These are phyloP conservation scores for Aspergillus fijiensis DNA, from an alignment of 2,329 filamentous ascomycete genomes.

Conservation along the genomic window DNA sequence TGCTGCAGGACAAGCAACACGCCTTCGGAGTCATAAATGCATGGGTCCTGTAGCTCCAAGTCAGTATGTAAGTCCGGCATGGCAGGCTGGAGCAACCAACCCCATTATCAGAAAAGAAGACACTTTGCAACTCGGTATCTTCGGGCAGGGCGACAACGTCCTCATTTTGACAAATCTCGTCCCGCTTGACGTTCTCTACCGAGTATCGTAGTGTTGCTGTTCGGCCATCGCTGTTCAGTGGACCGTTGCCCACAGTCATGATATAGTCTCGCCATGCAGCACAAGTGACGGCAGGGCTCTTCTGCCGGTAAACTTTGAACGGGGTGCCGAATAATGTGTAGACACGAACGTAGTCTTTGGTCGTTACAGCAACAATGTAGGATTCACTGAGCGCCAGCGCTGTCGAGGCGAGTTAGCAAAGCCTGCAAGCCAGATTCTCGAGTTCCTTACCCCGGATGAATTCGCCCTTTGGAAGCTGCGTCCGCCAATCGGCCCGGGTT, in stretches of 20 bases:
- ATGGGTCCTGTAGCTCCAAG: slow-evolving; percentile 67
- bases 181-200: slow-evolving; percentile 89
- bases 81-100: slow-evolving; percentile 49
- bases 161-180: slow-evolving; percentile 92
- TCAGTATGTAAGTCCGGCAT: slow-evolving; percentile 7
- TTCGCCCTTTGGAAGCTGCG: slow-evolving; percentile 82
- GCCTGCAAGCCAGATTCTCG: background rate
- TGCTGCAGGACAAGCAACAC: slow-evolving; percentile 84
- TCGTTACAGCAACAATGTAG: slow-evolving; percentile 86
- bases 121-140: slow-evolving; percentile 69
- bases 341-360: slow-evolving; percentile 81
- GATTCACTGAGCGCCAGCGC: slow-evolving; percentile 89
- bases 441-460: slow-evolving; percentile 58
- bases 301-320: slow-evolving; percentile 84
- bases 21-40: slow-evolving; percentile 91
- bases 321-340: slow-evolving; percentile 93
- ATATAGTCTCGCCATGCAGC: slow-evolving; percentile 95
- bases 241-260: slow-evolving; percentile 91
- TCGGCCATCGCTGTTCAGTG: slow-evolving; percentile 73
- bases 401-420: slow-evolving; percentile 1
- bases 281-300: slow-evolving; percentile 90
- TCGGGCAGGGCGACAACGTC: slow-evolving; percentile 83
- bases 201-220: slow-evolving; percentile 76
- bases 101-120: slow-evolving; percentile 92
- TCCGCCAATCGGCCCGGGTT: slow-evolving; percentile 84